Base-by-base conservation (phyloP, 345 rosid species). In the Cardamine resedifolia region DNA sequence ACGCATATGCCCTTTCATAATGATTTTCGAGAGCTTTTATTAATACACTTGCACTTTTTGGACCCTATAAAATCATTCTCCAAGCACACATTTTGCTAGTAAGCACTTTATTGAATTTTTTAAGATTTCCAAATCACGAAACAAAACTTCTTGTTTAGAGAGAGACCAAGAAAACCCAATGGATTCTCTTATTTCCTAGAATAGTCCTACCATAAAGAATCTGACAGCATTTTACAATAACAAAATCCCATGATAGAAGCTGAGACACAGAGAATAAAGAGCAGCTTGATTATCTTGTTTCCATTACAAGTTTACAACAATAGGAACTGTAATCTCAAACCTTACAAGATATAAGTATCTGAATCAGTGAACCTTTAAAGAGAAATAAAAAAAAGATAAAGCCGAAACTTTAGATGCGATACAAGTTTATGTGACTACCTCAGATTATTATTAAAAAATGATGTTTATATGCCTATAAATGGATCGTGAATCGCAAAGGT, bases 221-320 rank as follows among this genome's bases (percentile, higher is more conserved):
- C 59, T 30, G 3, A n/a, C 28, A 49, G 11, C 38, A 55, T 3
- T n/a, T 28, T n/a, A 16, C 0, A 4, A 10, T 2, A 31, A 27
- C 9, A 33, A 10, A 33, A 7, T 8, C 21, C 59, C 12, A 55
- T 55, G 15, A 47, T 20, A 0, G 49, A 10, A 20, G 30, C 30
- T 50, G 20, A 15, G 31, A 50, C 58, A 30, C 16, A n/a, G n/a
- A n/a, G 11, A 63, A 18, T 36, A 7, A 33, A 44, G 44, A 66
- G 5, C 41, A 68, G 41, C 14, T 68, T 18, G 30, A 19, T 55
- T 15, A 44, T 56, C 23, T 39, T 55, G 38, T 55, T 72, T 43
- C 27, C 58, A 64, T 36, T 55, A 64, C 4, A 33, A 44, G 48
- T 43, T 64, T 58, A 73, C 77, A 64, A 19, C 50, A 73, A 36